phyloP scores from a whole-genome alignment of 1,284 basidiomycete genomes.

The Vanrija sp. region DNA sequence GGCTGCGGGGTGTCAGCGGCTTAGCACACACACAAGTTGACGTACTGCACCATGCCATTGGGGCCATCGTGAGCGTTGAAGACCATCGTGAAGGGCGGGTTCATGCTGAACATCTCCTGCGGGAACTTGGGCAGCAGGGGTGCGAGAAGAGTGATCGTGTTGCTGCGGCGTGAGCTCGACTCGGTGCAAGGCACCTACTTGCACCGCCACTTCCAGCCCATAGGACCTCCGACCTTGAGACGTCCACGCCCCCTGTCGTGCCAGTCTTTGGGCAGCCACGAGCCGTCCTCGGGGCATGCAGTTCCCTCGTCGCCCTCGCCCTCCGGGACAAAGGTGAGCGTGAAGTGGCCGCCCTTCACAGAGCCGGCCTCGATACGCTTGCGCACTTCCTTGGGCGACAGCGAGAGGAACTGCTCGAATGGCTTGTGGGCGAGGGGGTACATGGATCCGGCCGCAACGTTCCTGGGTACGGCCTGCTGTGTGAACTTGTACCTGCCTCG shows the following conservation, averaged over 20 bases:
- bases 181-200: slow-evolving; percentile 24
- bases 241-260: slow-evolving; percentile 27
- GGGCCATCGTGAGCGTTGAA: slow-evolving; percentile 38
- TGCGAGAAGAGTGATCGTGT: slow-evolving; percentile 33
- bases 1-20: not conserved
- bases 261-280: slow-evolving; percentile 18
- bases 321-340: slow-evolving; percentile 36
- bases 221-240: slow-evolving; percentile 24
- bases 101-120: slow-evolving; percentile 25
- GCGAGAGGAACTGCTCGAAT: slow-evolving; percentile 32
- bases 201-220: slow-evolving; percentile 32
- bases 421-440: slow-evolving; percentile 34
- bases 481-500: slow-evolving; percentile 36
- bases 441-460: slow-evolving; percentile 25
- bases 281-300: slow-evolving; percentile 23
- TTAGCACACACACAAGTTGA: not conserved
- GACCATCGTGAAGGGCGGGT: slow-evolving; percentile 31
- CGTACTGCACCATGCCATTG: slow-evolving; percentile 25
- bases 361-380: slow-evolving; percentile 18
- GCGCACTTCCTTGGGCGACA: slow-evolving; percentile 25
- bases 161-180: slow-evolving; percentile 17
- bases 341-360: slow-evolving; percentile 20
- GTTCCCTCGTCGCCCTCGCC: slow-evolving; percentile 34
- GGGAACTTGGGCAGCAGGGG: slow-evolving; percentile 35
- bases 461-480: not conserved